Evolutionary conservation across 2,329 filamentous ascomycete genomes (phyloP).

Genomic region (Penicillium aurantiogriseum): DNA sequence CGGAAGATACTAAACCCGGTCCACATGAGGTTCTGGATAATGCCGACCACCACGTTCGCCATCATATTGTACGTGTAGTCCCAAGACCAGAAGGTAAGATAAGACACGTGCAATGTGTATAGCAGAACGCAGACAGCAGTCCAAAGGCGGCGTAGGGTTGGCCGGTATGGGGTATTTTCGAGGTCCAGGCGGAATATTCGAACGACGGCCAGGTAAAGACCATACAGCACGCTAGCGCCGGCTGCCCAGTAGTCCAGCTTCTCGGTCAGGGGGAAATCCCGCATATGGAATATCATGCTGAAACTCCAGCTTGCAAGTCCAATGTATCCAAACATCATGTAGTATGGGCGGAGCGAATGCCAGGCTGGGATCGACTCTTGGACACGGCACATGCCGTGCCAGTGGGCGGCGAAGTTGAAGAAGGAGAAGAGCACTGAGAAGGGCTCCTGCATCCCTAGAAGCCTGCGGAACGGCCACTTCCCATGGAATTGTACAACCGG

Average conservation of each 20-base stretch:
- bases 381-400: constrained; percentile 70
- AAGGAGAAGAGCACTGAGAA: constrained; percentile 91
- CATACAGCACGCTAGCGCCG: constrained; percentile 85
- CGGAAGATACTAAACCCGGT: constrained; percentile 74
- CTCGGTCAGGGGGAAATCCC: constrained; percentile 83
- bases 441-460: constrained; percentile 92
- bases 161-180: constrained; percentile 46
- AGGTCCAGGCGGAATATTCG: constrained; percentile 80
- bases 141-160: constrained; percentile 68
- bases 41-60: constrained; percentile 80
- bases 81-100: constrained; percentile 82
- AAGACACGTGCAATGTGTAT: constrained; percentile 75
- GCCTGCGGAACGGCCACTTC: constrained; percentile 94
- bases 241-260: constrained; percentile 96
- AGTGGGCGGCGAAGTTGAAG: constrained; percentile 85
- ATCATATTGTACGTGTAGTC: constrained; percentile 98
- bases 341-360: constrained; percentile 78
- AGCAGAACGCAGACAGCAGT: constrained; percentile 67
- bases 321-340: constrained; percentile 74
- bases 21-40: constrained; percentile 82
- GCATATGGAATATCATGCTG: constrained; percentile 87
- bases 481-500: constrained; percentile 90
- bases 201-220: constrained; percentile 80
- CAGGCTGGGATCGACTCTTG: constrained; percentile 65
- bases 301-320: constrained; percentile 82